These are phyloP conservation scores for Austroboletus festivus DNA, from an alignment of 768 basidiomycete species.

Conservation along the genomic window DNA sequence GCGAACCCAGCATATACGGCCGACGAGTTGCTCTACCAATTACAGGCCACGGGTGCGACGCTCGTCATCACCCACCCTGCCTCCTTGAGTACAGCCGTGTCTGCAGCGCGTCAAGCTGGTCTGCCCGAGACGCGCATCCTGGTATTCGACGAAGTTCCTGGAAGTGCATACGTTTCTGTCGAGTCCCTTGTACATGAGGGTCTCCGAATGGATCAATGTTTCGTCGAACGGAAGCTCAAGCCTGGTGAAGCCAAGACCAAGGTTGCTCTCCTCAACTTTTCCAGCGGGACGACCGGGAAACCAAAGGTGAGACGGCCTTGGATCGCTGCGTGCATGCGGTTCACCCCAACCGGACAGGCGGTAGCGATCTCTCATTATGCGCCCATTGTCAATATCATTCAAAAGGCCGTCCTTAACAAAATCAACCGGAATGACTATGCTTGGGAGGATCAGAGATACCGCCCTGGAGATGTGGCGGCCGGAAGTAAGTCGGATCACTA, in stretches of 20 bases:
- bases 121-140: conserved; percentile 30
- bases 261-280: conserved; percentile 68
- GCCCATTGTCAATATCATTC: conserved; percentile 62
- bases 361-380: conserved; percentile 65
- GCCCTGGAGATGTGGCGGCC: conserved; percentile 54
- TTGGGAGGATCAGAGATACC: conserved; percentile 39
- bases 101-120: conserved; percentile 30
- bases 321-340: neutral
- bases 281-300: conserved; percentile 71
- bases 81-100: conserved; percentile 25
- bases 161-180: conserved; percentile 31
- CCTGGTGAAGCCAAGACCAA: conserved; percentile 60
- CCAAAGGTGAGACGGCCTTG: conserved; percentile 22
- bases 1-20: conserved; percentile 37
- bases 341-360: conserved; percentile 39
- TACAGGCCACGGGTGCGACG: conserved; percentile 24
- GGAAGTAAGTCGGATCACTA: conserved; percentile 45
- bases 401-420: conserved; percentile 51
- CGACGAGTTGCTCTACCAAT: conserved; percentile 33
- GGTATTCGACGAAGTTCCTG: conserved; percentile 21
- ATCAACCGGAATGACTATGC: conserved; percentile 38
- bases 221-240: conserved; percentile 43
- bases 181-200: conserved; percentile 49
- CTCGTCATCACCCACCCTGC: conserved; percentile 32
- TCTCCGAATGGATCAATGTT: conserved; percentile 33